Evolutionary conservation across 129 eudicot species (phyloP), one percentile per base, ranked within the genome.

Genomic region (Dittrichia graveolens): DNA sequence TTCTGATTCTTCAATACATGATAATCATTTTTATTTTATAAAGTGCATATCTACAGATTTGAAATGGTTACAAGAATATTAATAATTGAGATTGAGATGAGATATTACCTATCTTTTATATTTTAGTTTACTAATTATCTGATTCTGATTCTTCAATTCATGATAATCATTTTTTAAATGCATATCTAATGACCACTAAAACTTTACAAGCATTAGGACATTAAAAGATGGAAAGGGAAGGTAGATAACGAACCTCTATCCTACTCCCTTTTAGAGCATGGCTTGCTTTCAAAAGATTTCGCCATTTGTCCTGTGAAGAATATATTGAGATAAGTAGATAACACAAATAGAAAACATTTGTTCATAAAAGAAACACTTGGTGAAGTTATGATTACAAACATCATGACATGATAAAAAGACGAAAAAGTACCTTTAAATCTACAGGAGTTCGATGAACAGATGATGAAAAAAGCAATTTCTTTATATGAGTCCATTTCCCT

Each of bases 241-340:
- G n/a, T 48, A 19, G 14, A 54, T 57, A 35, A 69, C 78, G 19
- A 19, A 87, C 96, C 94, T 83, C 80, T 67, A 73, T 66, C 67
- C 80, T 81, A 56, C 85, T 76, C 57, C 77, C 87, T 48, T 78
- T 84, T 61, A 75, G 80, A 43, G 80, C 76, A 62, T 83, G 73
- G 56, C 91, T 89, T 56, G 98, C 91, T 82, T 88, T 89, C 39
- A 92, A 67, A 78, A 92, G 98, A 84, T 92, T 92, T 55, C 98
- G 84, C 98, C 98, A 92, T 78, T 92, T 92, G 81, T 92, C 98
- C 98, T 92, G 84, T 31, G 35, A 57, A 67, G 2, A 55, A 57
- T 42, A 62, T 19, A 15, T 40, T 40, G 7, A 75, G 73, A 56
- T n/a, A n/a, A n/a, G n/a, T n/a, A n/a, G n/a, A n/a, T 46, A 54